Conservation (phyloP, 164 flowering plant species). For the Pachysandra terminalis region DNA sequence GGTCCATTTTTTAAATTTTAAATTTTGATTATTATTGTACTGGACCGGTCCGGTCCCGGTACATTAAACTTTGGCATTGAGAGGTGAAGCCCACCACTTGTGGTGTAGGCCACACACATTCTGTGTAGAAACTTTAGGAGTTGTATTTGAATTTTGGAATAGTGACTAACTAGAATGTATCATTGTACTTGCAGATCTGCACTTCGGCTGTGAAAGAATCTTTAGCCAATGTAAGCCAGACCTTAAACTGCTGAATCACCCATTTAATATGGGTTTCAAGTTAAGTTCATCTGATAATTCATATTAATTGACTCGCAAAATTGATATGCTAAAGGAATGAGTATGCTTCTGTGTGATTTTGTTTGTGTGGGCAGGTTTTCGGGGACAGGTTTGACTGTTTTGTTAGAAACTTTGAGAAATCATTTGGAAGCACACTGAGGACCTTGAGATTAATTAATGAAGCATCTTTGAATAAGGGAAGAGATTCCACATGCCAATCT, state of each 20-base stretch:
- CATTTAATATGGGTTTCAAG: constrained; percentile 21
- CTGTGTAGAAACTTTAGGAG: no score
- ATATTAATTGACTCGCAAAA: neutral
- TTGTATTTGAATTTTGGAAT: neutral
- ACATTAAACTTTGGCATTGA: no score
- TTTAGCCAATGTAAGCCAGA: constrained; percentile 74
- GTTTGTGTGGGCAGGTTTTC: constrained; percentile 51
- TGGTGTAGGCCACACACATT: constrained; percentile 6
- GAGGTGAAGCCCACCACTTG: constrained; percentile 10
- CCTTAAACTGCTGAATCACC: constrained; percentile 19
- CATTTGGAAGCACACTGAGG: constrained; percentile 77
- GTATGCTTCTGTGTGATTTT: constrained; percentile 15
- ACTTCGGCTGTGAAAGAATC: constrained; percentile 76
- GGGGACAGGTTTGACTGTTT: constrained; percentile 72
- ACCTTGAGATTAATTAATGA: constrained; percentile 59
- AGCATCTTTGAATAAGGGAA: constrained; percentile 17
- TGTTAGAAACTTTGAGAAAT: constrained; percentile 63
- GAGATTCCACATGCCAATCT: constrained; percentile 8
- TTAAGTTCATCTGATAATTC: constrained; percentile 14
- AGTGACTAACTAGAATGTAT: constrained; percentile 8
- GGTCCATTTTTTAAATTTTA: no score
- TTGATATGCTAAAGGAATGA: constrained; percentile 10
- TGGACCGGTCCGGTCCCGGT: no score
- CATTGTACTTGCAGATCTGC: constrained; percentile 57
- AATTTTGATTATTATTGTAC: no score